phyloP scores from a whole-genome alignment of 148 eudicot species.

The Rhododendron griersonianum region DNA sequence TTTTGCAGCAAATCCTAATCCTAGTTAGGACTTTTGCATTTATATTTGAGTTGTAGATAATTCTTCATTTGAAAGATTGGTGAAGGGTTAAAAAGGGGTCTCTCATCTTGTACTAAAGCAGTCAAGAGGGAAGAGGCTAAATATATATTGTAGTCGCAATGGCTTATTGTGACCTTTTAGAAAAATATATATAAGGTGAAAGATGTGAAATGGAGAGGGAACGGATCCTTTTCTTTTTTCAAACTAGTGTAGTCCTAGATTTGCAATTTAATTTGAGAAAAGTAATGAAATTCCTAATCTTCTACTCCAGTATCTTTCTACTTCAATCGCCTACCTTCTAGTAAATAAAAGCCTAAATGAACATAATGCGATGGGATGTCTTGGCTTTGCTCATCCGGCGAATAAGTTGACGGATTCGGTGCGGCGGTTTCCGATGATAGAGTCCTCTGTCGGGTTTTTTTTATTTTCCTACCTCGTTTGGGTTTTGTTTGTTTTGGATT shows the following conservation, averaged over 20 bases:
- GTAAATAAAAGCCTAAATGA: too few species aligned
- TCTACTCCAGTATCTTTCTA: not conserved
- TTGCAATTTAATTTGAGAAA: not conserved
- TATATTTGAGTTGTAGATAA: not conserved
- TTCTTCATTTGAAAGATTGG: not conserved
- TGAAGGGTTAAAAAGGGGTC: conserved; percentile 28
- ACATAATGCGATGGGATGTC: too few species aligned
- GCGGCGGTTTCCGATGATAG: too few species aligned
- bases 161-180: not conserved
- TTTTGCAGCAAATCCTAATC: conserved; percentile 60
- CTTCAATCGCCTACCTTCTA: not conserved
- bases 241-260: not conserved
- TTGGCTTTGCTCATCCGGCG: too few species aligned
- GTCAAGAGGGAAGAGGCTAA: conserved; percentile 61
- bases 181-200: not conserved
- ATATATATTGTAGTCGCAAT: not conserved
- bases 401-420: too few species aligned
- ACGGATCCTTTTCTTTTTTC: not conserved
- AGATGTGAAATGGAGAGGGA: not conserved
- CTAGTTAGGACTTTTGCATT: conserved; percentile 22
- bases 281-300: not conserved
- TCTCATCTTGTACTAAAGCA: conserved; percentile 58
- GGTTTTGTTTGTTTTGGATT: too few species aligned
- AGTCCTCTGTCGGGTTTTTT: too few species aligned
- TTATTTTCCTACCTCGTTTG: too few species aligned